Percentiles rank a stretch among this genome's conserved stretches.
Conservation (phyloP, 352 stramenopile species). For the Phytophthora chlamydospora region DNA sequence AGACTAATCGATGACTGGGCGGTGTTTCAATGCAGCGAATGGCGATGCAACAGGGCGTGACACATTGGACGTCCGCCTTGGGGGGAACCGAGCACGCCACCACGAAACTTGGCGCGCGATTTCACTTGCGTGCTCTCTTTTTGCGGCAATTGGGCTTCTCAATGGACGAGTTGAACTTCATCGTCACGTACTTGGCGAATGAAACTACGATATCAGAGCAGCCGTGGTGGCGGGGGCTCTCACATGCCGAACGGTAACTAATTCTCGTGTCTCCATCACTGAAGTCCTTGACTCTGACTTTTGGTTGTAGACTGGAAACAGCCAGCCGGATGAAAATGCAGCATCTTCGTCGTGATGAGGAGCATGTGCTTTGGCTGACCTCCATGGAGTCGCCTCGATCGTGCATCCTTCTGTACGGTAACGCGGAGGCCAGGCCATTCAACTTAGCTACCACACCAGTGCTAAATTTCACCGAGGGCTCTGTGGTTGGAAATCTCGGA, state of each 20-base stretch:
- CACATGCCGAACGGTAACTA: slow-evolving; percentile 39
- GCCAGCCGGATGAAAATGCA: slow-evolving; percentile 47
- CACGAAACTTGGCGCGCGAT: slow-evolving; percentile 48
- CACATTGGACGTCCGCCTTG: slow-evolving; percentile 34
- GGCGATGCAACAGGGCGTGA: slow-evolving; percentile 31
- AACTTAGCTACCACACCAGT: slow-evolving; percentile 33
- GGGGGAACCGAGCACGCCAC: slow-evolving; percentile 36
- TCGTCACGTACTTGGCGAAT: slow-evolving; percentile 49
- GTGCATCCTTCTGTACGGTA: slow-evolving; percentile 51
- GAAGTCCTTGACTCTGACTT: not conserved
- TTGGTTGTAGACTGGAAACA: slow-evolving; percentile 36
- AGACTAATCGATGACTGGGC: not conserved
- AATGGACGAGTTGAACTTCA: slow-evolving; percentile 47
- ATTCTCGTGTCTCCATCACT: not conserved
- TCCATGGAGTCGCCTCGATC: slow-evolving; percentile 42
- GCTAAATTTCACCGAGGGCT: slow-evolving; percentile 46
- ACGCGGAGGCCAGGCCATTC: slow-evolving; percentile 43
- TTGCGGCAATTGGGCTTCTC: slow-evolving; percentile 48
- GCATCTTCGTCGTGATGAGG: slow-evolving; percentile 41
- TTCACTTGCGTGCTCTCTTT: slow-evolving; percentile 51
- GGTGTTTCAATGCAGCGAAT: slow-evolving; percentile 20
- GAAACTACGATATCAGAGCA: slow-evolving; percentile 50
- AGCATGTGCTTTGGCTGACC: slow-evolving; percentile 46
- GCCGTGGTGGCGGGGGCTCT: slow-evolving; percentile 46
- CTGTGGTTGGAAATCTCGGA: slow-evolving; percentile 45